Evolutionary conservation across 2,329 filamentous ascomycete species (phyloP).

Genomic region (Phialophora chinensis): DNA sequence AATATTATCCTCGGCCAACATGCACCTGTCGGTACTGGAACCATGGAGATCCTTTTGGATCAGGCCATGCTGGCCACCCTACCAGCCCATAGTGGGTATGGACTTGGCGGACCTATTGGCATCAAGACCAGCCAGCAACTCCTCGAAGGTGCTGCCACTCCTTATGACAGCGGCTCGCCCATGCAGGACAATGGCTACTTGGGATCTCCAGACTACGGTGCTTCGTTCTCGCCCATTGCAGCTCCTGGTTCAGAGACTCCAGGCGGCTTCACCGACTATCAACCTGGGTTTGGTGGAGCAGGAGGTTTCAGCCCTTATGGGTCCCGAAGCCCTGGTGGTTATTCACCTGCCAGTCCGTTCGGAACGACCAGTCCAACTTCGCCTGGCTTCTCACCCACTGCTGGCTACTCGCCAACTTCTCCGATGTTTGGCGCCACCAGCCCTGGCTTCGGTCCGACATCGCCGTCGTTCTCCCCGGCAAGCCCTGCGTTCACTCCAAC

Average conservation of each 20-base stretch:
- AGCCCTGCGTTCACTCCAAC: constrained; percentile 71
- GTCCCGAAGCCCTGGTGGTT: constrained; percentile 68
- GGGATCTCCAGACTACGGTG: constrained; percentile 68
- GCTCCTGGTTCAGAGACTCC: constrained; percentile 69
- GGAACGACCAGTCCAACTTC: constrained; percentile 71
- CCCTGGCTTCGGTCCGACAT: constrained; percentile 59
- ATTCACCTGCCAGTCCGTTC: constrained; percentile 76
- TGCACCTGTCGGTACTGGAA: constrained; percentile 94
- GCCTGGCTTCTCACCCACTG: constrained; percentile 68
- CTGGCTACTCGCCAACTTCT: constrained; percentile 75
- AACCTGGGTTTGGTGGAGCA: constrained; percentile 67
- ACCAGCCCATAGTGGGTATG: constrained; percentile 88
- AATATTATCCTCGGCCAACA: constrained; percentile 98
- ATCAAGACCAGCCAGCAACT: constrained; percentile 58
- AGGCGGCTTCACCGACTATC: constrained; percentile 67
- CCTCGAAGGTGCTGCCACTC: constrained; percentile 83
- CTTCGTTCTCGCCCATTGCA: constrained; percentile 73
- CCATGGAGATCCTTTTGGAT: constrained; percentile 92
- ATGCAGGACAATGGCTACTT: constrained; percentile 65
- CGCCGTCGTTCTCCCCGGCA: constrained; percentile 60
- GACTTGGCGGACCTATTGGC: constrained; percentile 78
- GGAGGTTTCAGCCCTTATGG: constrained; percentile 71
- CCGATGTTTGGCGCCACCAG: constrained; percentile 66
- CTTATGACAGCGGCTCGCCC: constrained; percentile 78
- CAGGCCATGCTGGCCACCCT: constrained; percentile 95